phyloP scores from a whole-genome alignment of 495 filamentous ascomycete genomes.

The Saxophila tyrrhenica region DNA sequence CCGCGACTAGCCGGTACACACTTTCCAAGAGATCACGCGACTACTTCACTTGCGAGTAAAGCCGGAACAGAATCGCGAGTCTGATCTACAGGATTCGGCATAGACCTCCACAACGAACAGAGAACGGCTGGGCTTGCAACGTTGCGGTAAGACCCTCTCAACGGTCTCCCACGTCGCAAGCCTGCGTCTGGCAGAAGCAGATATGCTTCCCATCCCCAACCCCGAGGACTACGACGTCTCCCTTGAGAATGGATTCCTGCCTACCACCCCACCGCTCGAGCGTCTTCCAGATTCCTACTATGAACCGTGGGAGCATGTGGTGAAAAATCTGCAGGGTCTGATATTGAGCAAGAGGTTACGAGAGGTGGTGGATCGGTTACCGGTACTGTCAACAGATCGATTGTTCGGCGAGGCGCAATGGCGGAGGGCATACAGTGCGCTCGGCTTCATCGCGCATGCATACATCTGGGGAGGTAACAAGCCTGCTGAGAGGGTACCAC shows the following conservation, averaged over 20 bases:
- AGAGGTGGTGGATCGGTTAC: conserved; percentile 62
- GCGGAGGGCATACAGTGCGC: conserved; percentile 77
- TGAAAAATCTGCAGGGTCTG: conserved; percentile 73
- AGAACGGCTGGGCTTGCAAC: conserved; percentile 22
- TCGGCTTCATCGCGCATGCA: conserved; percentile 79
- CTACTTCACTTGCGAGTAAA: background rate
- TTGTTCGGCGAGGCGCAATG: conserved; percentile 77
- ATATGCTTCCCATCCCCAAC: conserved; percentile 74
- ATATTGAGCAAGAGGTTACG: conserved; percentile 73
- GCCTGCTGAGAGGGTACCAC: conserved; percentile 69
- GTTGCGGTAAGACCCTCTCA: conserved; percentile 9
- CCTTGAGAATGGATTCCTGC: conserved; percentile 76
- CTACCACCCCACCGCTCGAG: conserved; percentile 66
- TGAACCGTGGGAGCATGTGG: conserved; percentile 78
- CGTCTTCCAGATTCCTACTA: conserved; percentile 81
- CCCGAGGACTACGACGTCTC: conserved; percentile 82
- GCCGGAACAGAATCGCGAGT: no score
- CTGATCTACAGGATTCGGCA: background rate
- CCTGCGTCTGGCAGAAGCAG: conserved; percentile 18
- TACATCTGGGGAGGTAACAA: conserved; percentile 91
- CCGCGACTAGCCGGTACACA: background rate
- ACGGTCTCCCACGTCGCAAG: conserved; percentile 19
- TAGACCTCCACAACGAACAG: background rate
- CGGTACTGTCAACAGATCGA: conserved; percentile 67
- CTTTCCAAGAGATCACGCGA: background rate